These are phyloP conservation scores for Cucumis melo DNA, from an alignment of 306 rosid genomes.

Conservation along the genomic window DNA sequence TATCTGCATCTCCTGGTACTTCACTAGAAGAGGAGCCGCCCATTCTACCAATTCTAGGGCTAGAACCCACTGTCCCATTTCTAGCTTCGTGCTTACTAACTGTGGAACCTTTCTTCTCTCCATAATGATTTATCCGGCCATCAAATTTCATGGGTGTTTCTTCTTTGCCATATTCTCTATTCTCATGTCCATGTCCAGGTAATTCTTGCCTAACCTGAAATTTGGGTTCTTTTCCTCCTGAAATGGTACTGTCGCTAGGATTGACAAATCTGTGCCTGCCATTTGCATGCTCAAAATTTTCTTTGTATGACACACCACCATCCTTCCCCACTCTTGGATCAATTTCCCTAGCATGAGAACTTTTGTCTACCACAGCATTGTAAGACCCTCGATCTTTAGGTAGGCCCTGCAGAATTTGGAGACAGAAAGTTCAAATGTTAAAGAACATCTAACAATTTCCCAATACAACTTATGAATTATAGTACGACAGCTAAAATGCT, in stretches of 20 bases:
- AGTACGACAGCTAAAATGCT: background rate
- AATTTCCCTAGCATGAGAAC: conserved; percentile 21
- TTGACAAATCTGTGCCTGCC: conserved; percentile 22
- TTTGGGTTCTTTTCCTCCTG: conserved; percentile 26
- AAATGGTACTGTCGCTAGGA: conserved; percentile 24
- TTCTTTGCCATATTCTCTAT: conserved; percentile 21
- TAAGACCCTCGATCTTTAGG: conserved; percentile 23
- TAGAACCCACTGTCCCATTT: conserved; percentile 26
- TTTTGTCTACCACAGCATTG: conserved; percentile 12
- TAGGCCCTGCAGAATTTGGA: conserved; percentile 44
- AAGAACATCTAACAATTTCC: background rate
- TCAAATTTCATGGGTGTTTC: conserved; percentile 26
- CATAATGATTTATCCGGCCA: conserved; percentile 17
- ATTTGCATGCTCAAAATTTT: conserved; percentile 16
- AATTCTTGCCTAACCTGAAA: conserved; percentile 25
- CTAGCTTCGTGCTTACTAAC: conserved; percentile 27
- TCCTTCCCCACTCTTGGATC: conserved; percentile 28
- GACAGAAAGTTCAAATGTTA: background rate
- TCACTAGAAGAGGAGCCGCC: conserved; percentile 41
- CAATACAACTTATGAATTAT: background rate
- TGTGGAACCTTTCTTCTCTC: conserved; percentile 28
- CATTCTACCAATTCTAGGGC: conserved; percentile 22
- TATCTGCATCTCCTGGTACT: conserved; percentile 22
- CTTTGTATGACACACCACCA: conserved; percentile 24
- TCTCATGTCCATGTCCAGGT: conserved; percentile 27